These are phyloP conservation scores for Fusarium secorum DNA, from an alignment of 2,329 filamentous ascomycete genomes.

Conservation along the genomic window DNA sequence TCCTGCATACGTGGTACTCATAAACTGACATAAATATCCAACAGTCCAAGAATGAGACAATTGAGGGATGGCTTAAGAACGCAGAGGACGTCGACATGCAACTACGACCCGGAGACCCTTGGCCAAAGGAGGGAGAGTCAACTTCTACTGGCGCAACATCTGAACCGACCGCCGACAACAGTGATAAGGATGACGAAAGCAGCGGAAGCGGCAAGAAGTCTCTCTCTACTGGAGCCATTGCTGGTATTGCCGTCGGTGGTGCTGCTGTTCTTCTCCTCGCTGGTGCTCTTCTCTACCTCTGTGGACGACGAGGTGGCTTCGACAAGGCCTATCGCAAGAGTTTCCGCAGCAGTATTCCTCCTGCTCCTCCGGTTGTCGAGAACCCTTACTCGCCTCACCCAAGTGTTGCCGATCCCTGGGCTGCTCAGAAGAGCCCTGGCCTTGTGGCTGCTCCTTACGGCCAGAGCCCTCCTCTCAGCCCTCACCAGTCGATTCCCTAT, in stretches of 20 bases:
- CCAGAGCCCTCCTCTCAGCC: conserved; percentile 45
- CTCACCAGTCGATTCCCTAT: conserved; percentile 39
- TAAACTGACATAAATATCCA: conserved; percentile 4
- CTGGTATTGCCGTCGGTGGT: conserved; percentile 64
- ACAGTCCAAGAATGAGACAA: conserved; percentile 57
- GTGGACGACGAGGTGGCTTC: conserved; percentile 49
- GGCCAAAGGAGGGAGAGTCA: conserved; percentile 57
- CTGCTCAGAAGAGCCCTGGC: conserved; percentile 29
- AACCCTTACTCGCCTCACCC: conserved; percentile 30
- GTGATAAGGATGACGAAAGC: background rate
- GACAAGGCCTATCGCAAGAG: conserved; percentile 43
- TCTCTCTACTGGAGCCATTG: conserved; percentile 59
- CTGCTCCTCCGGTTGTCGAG: conserved; percentile 24
- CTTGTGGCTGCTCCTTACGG: conserved; percentile 45
- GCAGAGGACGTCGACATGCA: conserved; percentile 59
- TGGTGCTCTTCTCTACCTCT: conserved; percentile 57
- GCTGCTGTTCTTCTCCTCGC: conserved; percentile 55
- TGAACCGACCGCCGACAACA: conserved; percentile 2
- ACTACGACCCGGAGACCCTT: conserved; percentile 63
- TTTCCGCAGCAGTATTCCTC: conserved; percentile 26
- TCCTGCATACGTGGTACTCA: background rate
- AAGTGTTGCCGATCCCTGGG: conserved; percentile 28
- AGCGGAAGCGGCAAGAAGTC: background rate
- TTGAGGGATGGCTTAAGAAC: conserved; percentile 56
- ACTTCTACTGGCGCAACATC: conserved; percentile 20